Evolutionary conservation across 352 stramenopile species (phyloP).

Genomic region (Globisporangium lucens): DNA sequence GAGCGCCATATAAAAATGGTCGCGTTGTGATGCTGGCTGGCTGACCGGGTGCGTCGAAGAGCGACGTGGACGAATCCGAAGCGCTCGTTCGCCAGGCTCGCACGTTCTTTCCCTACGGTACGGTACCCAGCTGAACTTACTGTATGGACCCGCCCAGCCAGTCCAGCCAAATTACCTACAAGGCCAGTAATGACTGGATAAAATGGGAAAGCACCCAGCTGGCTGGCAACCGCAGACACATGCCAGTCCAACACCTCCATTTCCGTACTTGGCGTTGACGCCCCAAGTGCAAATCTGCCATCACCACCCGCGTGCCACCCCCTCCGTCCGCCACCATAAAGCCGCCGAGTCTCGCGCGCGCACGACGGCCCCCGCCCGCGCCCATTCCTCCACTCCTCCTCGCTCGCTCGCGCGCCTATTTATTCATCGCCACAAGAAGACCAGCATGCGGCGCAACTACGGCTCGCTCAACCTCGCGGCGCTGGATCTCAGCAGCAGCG

Average conservation of each 20-base stretch:
- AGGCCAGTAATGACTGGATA: constrained; percentile 13
- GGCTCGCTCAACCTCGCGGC: constrained; percentile 52
- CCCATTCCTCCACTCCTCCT: not conserved
- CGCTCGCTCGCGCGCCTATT: not conserved
- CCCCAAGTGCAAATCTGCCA: constrained; percentile 2
- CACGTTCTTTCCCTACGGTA: constrained; percentile 7
- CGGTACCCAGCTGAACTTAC: constrained; percentile 1
- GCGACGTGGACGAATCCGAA: constrained; percentile 15
- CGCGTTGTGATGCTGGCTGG: not conserved
- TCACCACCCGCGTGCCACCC: not conserved
- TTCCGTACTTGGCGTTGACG: constrained; percentile 12
- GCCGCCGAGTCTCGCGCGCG: not conserved
- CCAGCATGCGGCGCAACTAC: constrained; percentile 50
- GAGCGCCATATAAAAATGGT: constrained; percentile 6
- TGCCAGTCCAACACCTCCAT: not conserved
- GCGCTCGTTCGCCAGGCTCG: constrained; percentile 10
- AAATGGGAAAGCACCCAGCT: constrained; percentile 6
- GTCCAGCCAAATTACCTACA: not conserved
- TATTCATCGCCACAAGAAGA: not conserved
- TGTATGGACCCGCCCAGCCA: not conserved
- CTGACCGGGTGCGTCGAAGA: not conserved
- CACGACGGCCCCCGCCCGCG: constrained; percentile 2
- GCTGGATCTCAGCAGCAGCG: constrained; percentile 30
- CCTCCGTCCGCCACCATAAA: constrained; percentile 10
- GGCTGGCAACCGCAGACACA: not conserved